Evolutionary conservation across 352 stramenopile genomes (phyloP).

Genomic region (Globisporangium nodosum): DNA sequence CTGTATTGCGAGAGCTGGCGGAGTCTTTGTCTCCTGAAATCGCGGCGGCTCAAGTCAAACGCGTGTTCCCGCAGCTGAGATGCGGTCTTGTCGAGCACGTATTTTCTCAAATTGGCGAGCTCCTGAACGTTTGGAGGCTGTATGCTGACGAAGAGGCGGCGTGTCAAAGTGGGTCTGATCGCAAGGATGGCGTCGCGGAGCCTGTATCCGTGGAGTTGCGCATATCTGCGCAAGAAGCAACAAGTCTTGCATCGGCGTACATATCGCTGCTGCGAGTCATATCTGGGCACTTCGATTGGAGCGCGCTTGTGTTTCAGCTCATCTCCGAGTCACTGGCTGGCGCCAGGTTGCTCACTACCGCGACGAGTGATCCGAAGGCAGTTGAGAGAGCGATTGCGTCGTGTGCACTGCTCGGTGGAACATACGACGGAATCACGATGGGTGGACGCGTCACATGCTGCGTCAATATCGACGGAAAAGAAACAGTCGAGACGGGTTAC

Average conservation of each 20-base stretch:
- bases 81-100: conserved; percentile 29
- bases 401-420: conserved; percentile 51
- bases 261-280: conserved; percentile 41
- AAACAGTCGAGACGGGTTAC: conserved; percentile 66
- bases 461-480: conserved; percentile 70
- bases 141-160: conserved; percentile 18
- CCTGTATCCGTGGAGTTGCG: conserved; percentile 26
- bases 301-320: conserved; percentile 19
- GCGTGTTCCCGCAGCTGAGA: conserved; percentile 16
- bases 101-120: conserved; percentile 26
- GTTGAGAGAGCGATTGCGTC: conserved; percentile 29
- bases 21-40: conserved; percentile 26
- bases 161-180: neutral
- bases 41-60: conserved; percentile 30
- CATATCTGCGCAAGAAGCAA: conserved; percentile 35
- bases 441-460: conserved; percentile 62
- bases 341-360: neutral
- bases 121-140: conserved; percentile 38
- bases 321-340: conserved; percentile 17
- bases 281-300: conserved; percentile 24
- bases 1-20: conserved; percentile 39
- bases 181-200: neutral
- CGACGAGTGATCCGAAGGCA: neutral
- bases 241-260: conserved; percentile 36
- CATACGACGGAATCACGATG: conserved; percentile 38